Conservation (phyloP, 2,329 filamentous ascomycete genomes). For the Colletotrichum sp. region DNA sequence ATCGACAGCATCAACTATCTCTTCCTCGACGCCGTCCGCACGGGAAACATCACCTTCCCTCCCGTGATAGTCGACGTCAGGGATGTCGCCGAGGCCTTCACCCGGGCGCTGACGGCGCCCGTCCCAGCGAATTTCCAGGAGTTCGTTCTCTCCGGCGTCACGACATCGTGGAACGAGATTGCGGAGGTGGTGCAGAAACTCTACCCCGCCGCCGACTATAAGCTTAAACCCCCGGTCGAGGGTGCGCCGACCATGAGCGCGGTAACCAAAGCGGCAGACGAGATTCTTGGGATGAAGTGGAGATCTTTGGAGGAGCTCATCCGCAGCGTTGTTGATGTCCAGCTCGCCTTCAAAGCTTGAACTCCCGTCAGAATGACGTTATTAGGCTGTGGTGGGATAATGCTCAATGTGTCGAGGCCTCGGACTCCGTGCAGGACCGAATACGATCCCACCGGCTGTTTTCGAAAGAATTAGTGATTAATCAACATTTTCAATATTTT, state of each 20-base stretch:
- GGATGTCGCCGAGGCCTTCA: background rate
- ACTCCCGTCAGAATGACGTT: background rate
- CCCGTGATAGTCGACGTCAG: background rate
- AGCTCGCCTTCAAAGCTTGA: background rate
- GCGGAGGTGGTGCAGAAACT: background rate
- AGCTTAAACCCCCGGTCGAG: background rate
- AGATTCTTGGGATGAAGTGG: background rate
- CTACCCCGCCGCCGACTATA: background rate
- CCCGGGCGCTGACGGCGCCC: background rate
- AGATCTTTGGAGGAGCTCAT: background rate
- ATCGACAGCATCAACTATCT: background rate
- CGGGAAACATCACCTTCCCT: background rate
- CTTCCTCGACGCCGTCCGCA: background rate
- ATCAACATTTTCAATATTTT: background rate
- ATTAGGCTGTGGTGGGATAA: background rate
- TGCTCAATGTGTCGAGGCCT: fast-evolving
- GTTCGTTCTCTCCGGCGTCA: background rate
- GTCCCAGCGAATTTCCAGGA: background rate
- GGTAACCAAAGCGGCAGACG: background rate
- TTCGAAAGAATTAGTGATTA: background rate
- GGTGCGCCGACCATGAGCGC: background rate
- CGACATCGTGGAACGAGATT: background rate
- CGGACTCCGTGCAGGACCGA: background rate
- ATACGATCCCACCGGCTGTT: background rate
- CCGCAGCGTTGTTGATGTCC: background rate